These are phyloP conservation scores for Aspergillus ellipticus DNA, from an alignment of 495 filamentous ascomycete species.

Conservation along the genomic window DNA sequence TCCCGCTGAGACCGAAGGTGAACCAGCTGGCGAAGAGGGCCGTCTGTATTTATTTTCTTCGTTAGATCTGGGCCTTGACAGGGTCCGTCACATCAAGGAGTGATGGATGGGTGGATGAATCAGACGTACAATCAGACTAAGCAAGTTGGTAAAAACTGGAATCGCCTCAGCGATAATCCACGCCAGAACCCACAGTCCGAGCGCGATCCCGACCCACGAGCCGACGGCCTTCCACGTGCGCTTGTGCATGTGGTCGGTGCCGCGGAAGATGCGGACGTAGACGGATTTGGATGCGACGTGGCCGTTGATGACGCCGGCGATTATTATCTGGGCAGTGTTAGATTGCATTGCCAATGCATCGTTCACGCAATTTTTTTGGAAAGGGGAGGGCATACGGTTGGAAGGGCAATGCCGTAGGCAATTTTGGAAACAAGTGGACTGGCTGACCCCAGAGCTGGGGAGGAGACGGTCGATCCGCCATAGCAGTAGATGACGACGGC, in stretches of 20 bases:
- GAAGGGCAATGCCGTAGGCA: constrained; percentile 74
- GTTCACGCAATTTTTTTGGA: no score
- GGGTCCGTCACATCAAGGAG: no score
- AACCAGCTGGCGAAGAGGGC: constrained; percentile 38
- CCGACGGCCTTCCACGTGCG: constrained; percentile 46
- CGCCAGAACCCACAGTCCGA: constrained; percentile 57
- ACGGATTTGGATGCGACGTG: constrained; percentile 61
- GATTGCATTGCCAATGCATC: no score
- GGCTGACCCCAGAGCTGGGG: constrained; percentile 71
- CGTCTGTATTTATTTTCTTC: constrained; percentile 32
- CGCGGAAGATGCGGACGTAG: constrained; percentile 57
- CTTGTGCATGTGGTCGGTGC: constrained; percentile 60
- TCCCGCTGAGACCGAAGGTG: constrained; percentile 36
- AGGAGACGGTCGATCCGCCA: constrained; percentile 61
- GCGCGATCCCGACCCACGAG: constrained; percentile 57
- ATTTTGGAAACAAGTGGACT: constrained; percentile 58
- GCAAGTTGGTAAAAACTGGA: constrained; percentile 65
- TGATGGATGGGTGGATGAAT: no score
- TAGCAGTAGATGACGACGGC: constrained; percentile 63
- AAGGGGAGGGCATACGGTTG: constrained; percentile 45
- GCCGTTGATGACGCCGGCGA: constrained; percentile 67
- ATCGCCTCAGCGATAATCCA: constrained; percentile 72
- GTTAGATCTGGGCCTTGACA: constrained; percentile 16
- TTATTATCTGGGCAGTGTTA: constrained; percentile 38
- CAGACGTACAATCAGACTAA: constrained; percentile 50